These are phyloP conservation scores for Gastrolobium bilobum DNA, from an alignment of 306 rosid genomes.

Conservation along the genomic window DNA sequence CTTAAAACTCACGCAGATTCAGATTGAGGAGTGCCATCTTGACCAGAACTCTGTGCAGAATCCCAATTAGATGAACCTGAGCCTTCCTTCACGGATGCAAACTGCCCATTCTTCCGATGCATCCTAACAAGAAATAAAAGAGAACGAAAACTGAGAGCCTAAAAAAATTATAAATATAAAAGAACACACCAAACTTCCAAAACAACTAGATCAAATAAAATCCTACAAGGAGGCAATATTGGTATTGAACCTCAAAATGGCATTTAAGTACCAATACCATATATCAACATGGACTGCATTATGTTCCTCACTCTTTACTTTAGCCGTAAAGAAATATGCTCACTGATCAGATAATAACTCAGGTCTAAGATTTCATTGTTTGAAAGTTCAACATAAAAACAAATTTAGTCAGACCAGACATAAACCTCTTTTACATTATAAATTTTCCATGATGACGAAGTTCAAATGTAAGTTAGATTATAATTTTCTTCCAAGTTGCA, in stretches of 20 bases:
- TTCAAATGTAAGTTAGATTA: slow-evolving; percentile 7
- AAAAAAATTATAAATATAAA: slow-evolving; percentile 17
- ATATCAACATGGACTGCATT: slow-evolving; percentile 30
- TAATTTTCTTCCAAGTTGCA: slow-evolving; percentile 22
- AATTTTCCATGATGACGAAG: slow-evolving; percentile 24
- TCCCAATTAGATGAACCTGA: slow-evolving; percentile 78
- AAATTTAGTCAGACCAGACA: slow-evolving; percentile 34
- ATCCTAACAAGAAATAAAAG: slow-evolving; percentile 67
- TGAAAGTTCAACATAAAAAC: slow-evolving; percentile 21
- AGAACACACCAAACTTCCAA: slow-evolving; percentile 24
- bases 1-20: slow-evolving; percentile 80
- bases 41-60: slow-evolving; percentile 60
- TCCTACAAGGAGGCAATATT: slow-evolving; percentile 1
- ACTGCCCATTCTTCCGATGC: slow-evolving; percentile 93
- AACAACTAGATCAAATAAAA: slow-evolving; percentile 33
- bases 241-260: neutral
- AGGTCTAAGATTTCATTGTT: slow-evolving; percentile 27
- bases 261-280: slow-evolving; percentile 27
- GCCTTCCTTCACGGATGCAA: slow-evolving; percentile 80
- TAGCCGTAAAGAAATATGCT: slow-evolving; percentile 29
- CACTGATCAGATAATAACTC: slow-evolving; percentile 30
- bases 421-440: slow-evolving; percentile 9
- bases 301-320: slow-evolving; percentile 21
- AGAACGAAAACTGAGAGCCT: slow-evolving; percentile 28
- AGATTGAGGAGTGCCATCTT: slow-evolving; percentile 72